These are phyloP conservation scores for Histomonas meleagridis DNA, from an alignment of 208 protist genomes.

Conservation along the genomic window DNA sequence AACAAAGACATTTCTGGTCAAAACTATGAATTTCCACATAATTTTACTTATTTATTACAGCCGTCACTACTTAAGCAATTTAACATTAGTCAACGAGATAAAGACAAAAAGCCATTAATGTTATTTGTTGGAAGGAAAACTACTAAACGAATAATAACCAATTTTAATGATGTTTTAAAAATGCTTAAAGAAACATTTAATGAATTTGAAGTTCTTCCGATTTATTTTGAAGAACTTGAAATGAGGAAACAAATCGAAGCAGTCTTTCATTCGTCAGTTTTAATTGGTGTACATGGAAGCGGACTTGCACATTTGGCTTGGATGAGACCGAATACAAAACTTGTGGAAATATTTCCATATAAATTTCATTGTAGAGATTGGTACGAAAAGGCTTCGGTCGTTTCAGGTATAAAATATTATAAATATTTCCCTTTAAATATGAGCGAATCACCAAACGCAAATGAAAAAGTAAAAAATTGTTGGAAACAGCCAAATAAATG, in stretches of 20 bases:
- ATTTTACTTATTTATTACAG: not conserved
- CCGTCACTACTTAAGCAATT: not conserved
- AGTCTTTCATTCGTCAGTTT: not conserved
- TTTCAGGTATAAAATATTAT: not conserved
- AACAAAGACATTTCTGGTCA: not conserved
- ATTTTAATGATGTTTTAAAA: not conserved
- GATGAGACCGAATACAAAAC: not conserved
- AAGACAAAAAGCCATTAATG: not conserved
- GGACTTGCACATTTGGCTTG: not conserved
- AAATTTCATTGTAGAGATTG: not conserved
- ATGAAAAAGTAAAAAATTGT: not conserved
- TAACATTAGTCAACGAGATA: not conserved
- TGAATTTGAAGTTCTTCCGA: not conserved
- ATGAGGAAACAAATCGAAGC: not conserved
- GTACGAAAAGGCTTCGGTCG: not conserved
- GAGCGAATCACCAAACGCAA: not conserved
- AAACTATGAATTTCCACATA: not conserved
- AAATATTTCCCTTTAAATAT: not conserved
- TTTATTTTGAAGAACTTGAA: not conserved
- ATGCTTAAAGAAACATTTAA: not conserved
- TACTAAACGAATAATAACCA: not conserved
- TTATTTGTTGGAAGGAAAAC: not conserved
- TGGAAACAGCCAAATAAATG: not conserved
- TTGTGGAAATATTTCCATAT: slow-evolving; percentile 31
- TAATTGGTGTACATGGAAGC: slow-evolving; percentile 23